Conservation (phyloP, 1,284 basidiomycete genomes). For the Puccinia polysora region DNA sequence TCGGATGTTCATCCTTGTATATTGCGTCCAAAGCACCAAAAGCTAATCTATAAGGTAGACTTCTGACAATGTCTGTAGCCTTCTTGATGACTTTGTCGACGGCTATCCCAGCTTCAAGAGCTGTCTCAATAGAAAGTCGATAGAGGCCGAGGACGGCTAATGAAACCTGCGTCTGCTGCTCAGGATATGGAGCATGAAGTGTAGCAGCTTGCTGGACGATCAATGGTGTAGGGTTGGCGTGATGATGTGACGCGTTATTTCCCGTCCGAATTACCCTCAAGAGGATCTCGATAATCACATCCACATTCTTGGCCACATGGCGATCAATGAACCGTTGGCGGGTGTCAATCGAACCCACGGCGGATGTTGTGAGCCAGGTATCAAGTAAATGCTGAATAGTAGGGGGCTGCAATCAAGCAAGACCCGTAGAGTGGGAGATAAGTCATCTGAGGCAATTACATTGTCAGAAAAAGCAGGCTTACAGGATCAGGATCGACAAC, state of each 20-base stretch:
- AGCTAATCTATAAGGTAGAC: conserved; percentile 59
- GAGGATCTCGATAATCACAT: conserved; percentile 83
- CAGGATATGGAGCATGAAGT: conserved; percentile 69
- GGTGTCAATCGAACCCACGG: conserved; percentile 67
- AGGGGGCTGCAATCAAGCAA: conserved; percentile 63
- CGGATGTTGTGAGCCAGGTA: conserved; percentile 75
- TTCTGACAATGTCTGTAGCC: conserved; percentile 80
- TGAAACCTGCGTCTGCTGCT: conserved; percentile 85
- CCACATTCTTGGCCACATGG: conserved; percentile 69
- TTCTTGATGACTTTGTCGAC: conserved; percentile 69
- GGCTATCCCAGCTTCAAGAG: conserved; percentile 65
- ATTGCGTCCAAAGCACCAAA: conserved; percentile 45
- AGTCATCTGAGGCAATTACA: not conserved
- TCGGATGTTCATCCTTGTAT: conserved; percentile 44
- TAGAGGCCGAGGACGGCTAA: conserved; percentile 85
- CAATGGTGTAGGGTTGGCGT: conserved; percentile 28
- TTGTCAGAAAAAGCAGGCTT: conserved; percentile 52
- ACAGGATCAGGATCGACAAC: conserved; percentile 93
- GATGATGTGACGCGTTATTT: conserved; percentile 60
- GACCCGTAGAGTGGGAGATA: not conserved
- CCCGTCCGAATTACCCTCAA: conserved; percentile 78
- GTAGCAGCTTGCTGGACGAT: conserved; percentile 56
- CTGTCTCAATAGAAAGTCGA: conserved; percentile 73
- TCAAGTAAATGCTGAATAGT: conserved; percentile 84
- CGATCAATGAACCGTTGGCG: conserved; percentile 80